Evolutionary conservation across 352 stramenopile species (phyloP), one percentile per base, ranked within the genome.

Genomic region (Globisporangium camurandrum): DNA sequence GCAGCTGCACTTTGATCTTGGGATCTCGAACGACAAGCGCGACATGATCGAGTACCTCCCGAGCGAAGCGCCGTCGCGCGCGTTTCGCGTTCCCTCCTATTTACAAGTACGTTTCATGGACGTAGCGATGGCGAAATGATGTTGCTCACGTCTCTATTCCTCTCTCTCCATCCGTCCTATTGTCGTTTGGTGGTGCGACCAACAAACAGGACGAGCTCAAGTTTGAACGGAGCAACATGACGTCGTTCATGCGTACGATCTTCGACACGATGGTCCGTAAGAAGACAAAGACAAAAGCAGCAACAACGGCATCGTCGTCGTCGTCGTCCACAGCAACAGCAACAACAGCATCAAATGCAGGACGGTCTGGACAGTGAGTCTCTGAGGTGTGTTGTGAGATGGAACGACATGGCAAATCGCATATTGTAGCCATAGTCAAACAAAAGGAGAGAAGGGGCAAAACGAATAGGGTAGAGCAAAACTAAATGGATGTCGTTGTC

Each of bases 1-100:
- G 42, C 66, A 73, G 31, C 86, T 93, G 44, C 59, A 83, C 33
- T 93, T 90, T 30, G 77, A 91, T 46, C 58, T 93, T 23, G 75
- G 71, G n/a, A 62, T 93, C 7, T 77, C 82, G 16, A 49, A 66
- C 42, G 68, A 79, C 49, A 64, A 66, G 23, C 59, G 59, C n/a
- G 76, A 82, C 53, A 71, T 90, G 57, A 84, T 93, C 49, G 82
- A 93, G 48, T 93, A 89, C 51, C 61, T 86, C 23, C 79, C 82
- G 14, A 84, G 67, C 41, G 79, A 88, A 23, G 67, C 71, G 16
- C 66, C 67, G 6, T 57, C 63, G n/a, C 67, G 49, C 7, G 74
- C 69, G 46, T 59, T 87, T 40, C 71, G 72, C 57, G 61, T 78
- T 30, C 76, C 79, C 27, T 75, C 76, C 46, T 91, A 88, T 75